phyloP scores from a whole-genome alignment of 495 filamentous ascomycete genomes.

The Hypoxylon trugodes region DNA sequence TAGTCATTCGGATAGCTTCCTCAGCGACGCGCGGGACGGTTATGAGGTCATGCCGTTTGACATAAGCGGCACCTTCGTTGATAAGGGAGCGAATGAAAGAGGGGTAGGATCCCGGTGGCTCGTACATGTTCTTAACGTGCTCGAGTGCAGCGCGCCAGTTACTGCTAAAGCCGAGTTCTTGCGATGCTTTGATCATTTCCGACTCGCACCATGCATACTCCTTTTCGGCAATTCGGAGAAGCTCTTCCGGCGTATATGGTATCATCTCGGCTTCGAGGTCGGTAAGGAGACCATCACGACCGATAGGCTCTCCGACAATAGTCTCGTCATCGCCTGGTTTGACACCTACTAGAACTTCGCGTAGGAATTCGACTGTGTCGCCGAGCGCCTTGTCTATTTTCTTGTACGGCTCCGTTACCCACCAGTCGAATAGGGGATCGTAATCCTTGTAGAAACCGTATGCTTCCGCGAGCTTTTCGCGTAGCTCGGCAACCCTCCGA shows the following conservation, averaged over 20 bases:
- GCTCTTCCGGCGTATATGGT: constrained; percentile 57
- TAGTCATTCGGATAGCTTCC: constrained; percentile 59
- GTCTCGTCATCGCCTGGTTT: constrained; percentile 48
- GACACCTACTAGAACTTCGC: constrained; percentile 53
- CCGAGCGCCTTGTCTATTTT: constrained; percentile 44
- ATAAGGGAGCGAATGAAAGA: constrained; percentile 54
- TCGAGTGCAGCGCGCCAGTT: constrained; percentile 60
- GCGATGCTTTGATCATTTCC: constrained; percentile 51
- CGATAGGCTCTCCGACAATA: constrained; percentile 62
- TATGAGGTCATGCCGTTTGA: constrained; percentile 57
- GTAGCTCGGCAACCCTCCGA: constrained; percentile 45
- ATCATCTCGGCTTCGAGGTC: constrained; percentile 57
- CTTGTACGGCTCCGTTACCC: constrained; percentile 52
- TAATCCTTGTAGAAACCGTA: constrained; percentile 57
- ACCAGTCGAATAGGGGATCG: constrained; percentile 60
- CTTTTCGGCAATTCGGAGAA: constrained; percentile 55
- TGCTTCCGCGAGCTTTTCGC: constrained; percentile 49
- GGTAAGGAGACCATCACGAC: constrained; percentile 50
- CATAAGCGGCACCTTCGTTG: constrained; percentile 51
- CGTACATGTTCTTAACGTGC: constrained; percentile 60
- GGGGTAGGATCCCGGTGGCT: constrained; percentile 57
- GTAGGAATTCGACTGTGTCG: constrained; percentile 40
- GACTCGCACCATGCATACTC: constrained; percentile 54
- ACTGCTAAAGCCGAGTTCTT: constrained; percentile 39
- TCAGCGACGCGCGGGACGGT: constrained; percentile 59